Conservation (phyloP, 192 early-diverging fungal species). For the Gaertneriomyces sp. region DNA sequence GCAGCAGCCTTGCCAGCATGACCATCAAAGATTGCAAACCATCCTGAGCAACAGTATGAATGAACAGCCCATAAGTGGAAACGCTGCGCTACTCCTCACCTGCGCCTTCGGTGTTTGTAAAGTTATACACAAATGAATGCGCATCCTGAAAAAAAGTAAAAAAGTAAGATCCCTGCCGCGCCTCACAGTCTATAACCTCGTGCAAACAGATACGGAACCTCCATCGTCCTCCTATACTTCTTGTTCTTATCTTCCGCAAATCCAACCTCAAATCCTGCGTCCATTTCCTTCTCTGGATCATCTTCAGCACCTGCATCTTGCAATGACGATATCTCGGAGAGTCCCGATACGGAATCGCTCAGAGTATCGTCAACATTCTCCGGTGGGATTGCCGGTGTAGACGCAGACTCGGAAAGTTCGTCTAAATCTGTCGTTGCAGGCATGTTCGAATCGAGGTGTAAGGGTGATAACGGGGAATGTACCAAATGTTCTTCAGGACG, state of each 20-base stretch:
- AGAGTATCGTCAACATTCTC: too few species aligned
- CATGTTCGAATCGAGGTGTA: too few species aligned
- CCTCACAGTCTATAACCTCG: background rate
- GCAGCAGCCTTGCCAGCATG: slow-evolving; percentile 94
- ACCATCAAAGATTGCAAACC: slow-evolving; percentile 96
- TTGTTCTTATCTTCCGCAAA: slow-evolving; percentile 85
- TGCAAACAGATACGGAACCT: slow-evolving; percentile 43
- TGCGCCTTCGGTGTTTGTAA: slow-evolving; percentile 71
- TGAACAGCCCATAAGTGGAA: background rate
- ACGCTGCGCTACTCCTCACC: slow-evolving; percentile 29
- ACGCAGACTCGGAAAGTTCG: too few species aligned
- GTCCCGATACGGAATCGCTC: too few species aligned
- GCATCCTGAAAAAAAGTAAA: slow-evolving; percentile 59
- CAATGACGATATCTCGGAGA: too few species aligned
- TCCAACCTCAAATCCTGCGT: slow-evolving; percentile 61
- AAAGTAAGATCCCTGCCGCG: slow-evolving; percentile 6
- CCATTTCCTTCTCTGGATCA: slow-evolving; percentile 1
- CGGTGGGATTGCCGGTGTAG: too few species aligned
- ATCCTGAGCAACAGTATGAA: slow-evolving; percentile 42
- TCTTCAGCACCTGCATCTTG: slow-evolving; percentile 3
- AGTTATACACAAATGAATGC: slow-evolving; percentile 81
- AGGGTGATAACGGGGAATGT: too few species aligned
- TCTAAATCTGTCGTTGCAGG: too few species aligned
- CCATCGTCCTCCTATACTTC: slow-evolving; percentile 91
- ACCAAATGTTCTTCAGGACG: too few species aligned